Base-by-base conservation (phyloP, 2,329 filamentous ascomycete genomes). In the Scopulariopsis brevicaulis region DNA sequence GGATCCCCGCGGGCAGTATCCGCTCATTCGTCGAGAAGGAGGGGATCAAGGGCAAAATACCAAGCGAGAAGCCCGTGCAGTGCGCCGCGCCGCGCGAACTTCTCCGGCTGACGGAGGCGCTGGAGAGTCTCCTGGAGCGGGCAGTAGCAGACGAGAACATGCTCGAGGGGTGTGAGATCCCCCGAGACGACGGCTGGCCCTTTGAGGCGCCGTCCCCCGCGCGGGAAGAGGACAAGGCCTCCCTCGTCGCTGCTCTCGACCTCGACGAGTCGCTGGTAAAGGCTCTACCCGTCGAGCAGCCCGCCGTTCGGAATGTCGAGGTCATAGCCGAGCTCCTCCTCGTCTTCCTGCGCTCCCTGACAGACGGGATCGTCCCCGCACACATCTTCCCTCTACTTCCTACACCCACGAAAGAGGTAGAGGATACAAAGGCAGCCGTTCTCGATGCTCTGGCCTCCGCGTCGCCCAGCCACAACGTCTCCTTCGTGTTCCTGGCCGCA, bases 71-170 rank as follows among this genome's bases (percentile, higher is more conserved):
- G 46, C 82, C 79, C 60, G 80, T 89, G 61, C 83, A 83, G 67
- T 86, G 87, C 67, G 93, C 91, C 12, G 91, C 91, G 1, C 93
- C 94, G 1, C 85, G 89, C 60, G 93, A 96, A 70, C 77, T 97
- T 10, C 95, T 96, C 72, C 86, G 86, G 67, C 81, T 99, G 65
- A 96, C 91, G 5, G 90, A 96, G 69, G 83, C 85, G 12, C 79
- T 96, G 18, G 81, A 82, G 64, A 75, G 70, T 7, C 71, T 84
- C 48, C 77, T 76, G 3, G 82, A 83, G 62, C 76, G 82, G 22
- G 77, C 74, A 28, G 68, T 81, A 8, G 84, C 84, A 0, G 83
- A 86, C 55, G 78, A 81, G 60, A 80, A 80, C 57, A 86, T 86
- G 77, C 70, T 86, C 1, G 78, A 82, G 32, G 74, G 79, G 12